Evolutionary conservation across 2,329 filamentous ascomycete species (phyloP).

Genomic region (Fusarium pseudograminearum): DNA sequence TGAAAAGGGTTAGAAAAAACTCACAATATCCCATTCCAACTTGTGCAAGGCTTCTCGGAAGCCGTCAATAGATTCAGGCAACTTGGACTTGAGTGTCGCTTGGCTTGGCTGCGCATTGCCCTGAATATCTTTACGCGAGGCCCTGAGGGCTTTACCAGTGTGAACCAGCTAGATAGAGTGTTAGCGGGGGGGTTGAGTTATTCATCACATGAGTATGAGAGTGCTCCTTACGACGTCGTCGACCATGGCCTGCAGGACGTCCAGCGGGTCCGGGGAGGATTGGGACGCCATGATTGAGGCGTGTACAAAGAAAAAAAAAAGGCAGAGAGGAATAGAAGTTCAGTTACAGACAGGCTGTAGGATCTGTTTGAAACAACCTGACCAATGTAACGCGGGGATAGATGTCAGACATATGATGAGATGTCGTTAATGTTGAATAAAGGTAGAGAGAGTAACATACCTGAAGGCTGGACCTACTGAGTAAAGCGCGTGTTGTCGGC

Average conservation of each 20-base stretch:
- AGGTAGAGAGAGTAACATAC: conserved; percentile 12
- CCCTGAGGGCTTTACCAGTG: conserved; percentile 67
- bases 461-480: conserved; percentile 10
- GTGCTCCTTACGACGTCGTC: conserved; percentile 64
- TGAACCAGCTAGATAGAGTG: conserved; percentile 63
- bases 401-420: conserved; percentile 13
- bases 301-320: neutral
- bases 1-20: conserved; percentile 27
- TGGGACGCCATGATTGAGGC: conserved; percentile 49
- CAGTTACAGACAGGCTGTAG: neutral
- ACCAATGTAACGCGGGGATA: neutral
- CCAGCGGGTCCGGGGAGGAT: conserved; percentile 56
- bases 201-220: neutral
- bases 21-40: conserved; percentile 68
- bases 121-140: conserved; percentile 60
- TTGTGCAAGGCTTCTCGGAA: conserved; percentile 68
- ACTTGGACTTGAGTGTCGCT: conserved; percentile 55
- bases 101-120: conserved; percentile 52
- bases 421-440: conserved; percentile 28
- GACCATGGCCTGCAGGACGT: conserved; percentile 64
- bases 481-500: conserved; percentile 4
- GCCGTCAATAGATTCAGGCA: conserved; percentile 60
- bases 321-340: neutral
- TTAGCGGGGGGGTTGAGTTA: conserved; percentile 14
- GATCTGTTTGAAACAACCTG: neutral